Percentiles rank a stretch among this genome's conserved stretches.
Evolutionary conservation across 805 yeast genomes (phyloP).

Genomic region (Wickerhamiella spandovensis): DNA sequence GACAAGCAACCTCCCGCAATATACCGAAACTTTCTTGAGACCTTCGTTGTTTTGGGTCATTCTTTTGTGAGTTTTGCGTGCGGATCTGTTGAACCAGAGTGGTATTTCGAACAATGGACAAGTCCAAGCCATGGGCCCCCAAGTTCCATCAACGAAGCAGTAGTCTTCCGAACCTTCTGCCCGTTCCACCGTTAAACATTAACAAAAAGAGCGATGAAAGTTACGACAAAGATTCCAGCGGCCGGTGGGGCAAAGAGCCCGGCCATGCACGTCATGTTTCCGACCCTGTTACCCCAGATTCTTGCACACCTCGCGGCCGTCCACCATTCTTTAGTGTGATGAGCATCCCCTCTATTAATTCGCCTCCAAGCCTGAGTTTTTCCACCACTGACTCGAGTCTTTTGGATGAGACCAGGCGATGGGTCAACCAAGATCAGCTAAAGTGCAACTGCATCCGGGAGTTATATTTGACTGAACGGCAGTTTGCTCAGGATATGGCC

Average conservation of each 20-base stretch:
- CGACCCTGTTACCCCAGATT: not conserved
- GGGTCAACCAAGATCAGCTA: constrained; percentile 4
- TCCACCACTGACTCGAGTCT: not conserved
- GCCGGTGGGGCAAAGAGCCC: not conserved
- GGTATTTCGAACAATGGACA: not conserved
- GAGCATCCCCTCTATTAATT: constrained; percentile 3
- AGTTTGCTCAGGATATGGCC: constrained; percentile 26
- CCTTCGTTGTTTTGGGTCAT: not conserved
- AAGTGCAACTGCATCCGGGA: constrained; percentile 25
- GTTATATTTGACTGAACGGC: constrained; percentile 26
- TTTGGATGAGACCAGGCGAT: not conserved
- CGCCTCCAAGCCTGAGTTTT: constrained; percentile 7
- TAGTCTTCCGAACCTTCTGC: constrained; percentile 6
- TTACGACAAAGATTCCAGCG: not conserved
- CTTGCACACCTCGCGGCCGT: not conserved
- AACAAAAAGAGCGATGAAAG: not conserved
- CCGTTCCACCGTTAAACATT: constrained; percentile 8
- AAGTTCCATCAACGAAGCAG: constrained; percentile 9
- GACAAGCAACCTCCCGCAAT: not conserved
- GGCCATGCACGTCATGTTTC: not conserved
- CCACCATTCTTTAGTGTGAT: not conserved
- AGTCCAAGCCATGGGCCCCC: not conserved
- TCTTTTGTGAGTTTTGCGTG: not conserved
- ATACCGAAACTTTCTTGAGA: not conserved
- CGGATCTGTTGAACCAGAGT: no score